Evolutionary conservation across 192 early-diverging fungal genomes (phyloP), one percentile per base, ranked within the genome.

Genomic region (Borealophlyctis nickersoniae): DNA sequence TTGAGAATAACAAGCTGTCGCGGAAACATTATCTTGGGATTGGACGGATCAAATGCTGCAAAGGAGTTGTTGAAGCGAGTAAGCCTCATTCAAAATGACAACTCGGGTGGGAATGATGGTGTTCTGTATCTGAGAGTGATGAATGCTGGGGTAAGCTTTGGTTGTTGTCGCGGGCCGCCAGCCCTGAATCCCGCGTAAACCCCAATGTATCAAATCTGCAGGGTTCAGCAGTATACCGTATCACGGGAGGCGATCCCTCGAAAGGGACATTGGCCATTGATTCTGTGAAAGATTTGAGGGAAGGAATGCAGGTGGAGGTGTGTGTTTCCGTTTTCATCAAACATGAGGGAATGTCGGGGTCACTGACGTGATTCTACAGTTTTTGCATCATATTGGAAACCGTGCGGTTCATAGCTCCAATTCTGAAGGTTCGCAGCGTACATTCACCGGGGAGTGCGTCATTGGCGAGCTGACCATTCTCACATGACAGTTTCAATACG

Each of bases 261-360:
- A 79, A 73, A 49, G 77, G 77, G 0, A 73, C 66, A 0, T 48
- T 79, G 30, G 73, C 77, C 27, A 13, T 79, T 23, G 74, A 79
- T 24, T 71, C 74, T 1, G 23, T 55, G 24, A 60, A 60, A 60
- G 71, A 76, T 64, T 27, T 79, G 19, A 52, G 62, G 33, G 36
- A 48, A 4, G 65, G 70, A 3, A 79, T 72, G 65, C 60, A 1
- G 7, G 32, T 67, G 2, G 65, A 69, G 71, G 66, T 72, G 27
- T 67, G 62, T 13, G 9, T 13, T 28, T 23, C 23, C 26, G 7
- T 53, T 53, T 19, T 19, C 39, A 45, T 13, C 39, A 19, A 7
- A 13, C 9, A 45, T 45, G 39, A 19, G 9, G 39, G 19, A 45
- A 45, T 7, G 19, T 45, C 39, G 9, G 19, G 39, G 7, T 7